Conservation (phyloP, 108 stramenopile genomes). For the Skeletonema menzelii region DNA sequence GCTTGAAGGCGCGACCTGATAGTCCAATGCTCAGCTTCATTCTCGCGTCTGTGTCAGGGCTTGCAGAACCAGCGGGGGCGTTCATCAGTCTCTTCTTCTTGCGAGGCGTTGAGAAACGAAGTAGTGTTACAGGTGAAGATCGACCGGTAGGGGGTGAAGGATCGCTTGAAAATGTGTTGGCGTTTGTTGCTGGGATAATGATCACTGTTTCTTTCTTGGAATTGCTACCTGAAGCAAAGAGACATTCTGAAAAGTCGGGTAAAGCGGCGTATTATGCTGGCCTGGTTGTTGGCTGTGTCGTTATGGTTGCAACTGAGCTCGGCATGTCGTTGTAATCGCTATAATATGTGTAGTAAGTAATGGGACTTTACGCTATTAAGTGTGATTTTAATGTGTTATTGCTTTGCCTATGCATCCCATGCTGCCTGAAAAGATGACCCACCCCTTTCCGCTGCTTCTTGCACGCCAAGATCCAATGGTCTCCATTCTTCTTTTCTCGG, state of each 20-base stretch:
- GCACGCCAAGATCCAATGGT: conserved; percentile 60
- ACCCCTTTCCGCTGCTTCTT: conserved; percentile 61
- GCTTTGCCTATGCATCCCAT: conserved; percentile 47
- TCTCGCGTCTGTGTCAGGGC: conserved; percentile 12
- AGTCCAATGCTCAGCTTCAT: conserved; percentile 12
- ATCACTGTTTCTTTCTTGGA: conserved; percentile 20
- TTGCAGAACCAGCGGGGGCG: conserved; percentile 26
- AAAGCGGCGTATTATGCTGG: conserved; percentile 41
- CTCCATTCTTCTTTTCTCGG: conserved; percentile 55
- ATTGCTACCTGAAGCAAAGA: conserved; percentile 19
- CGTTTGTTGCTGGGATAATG: conserved; percentile 33
- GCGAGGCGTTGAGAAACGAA: conserved; percentile 1
- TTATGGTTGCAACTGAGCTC: conserved; percentile 64
- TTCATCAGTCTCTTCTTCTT: conserved; percentile 2
- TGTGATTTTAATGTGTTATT: not conserved
- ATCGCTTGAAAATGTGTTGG: conserved; percentile 69
- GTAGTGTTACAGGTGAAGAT: conserved; percentile 5
- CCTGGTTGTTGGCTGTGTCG: conserved; percentile 43
- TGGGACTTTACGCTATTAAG: not conserved
- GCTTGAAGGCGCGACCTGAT: conserved; percentile 10
- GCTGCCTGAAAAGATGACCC: conserved; percentile 60
- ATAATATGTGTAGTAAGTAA: not conserved
- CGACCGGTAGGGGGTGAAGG: conserved; percentile 14
- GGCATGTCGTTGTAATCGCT: conserved; percentile 34
- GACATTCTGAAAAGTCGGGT: conserved; percentile 35